A percentile compares a stretch with the other conserved stretches of the same genome.
Evolutionary conservation across 768 basidiomycete species (phyloP).

Genomic region (Rhodotorula graminis): DNA sequence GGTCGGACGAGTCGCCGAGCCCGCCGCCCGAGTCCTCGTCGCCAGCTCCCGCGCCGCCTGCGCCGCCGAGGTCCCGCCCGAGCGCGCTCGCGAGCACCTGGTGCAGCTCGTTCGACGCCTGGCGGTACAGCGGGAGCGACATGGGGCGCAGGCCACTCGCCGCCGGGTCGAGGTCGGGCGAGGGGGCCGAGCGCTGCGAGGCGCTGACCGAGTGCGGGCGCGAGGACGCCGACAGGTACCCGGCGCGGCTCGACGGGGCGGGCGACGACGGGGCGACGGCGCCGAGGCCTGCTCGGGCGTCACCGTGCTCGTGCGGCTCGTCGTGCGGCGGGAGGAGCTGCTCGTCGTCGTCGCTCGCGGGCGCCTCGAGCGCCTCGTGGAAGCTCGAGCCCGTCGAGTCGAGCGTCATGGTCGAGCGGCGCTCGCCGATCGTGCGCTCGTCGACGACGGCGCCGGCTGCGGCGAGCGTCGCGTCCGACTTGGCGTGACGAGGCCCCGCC

Average conservation of each 20-base stretch:
- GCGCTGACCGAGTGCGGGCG: neutral
- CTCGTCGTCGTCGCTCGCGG: neutral
- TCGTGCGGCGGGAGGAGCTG: neutral
- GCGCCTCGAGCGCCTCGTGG: conserved; percentile 5
- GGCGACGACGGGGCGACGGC: too few species aligned
- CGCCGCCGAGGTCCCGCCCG: neutral
- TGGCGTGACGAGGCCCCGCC: too few species aligned
- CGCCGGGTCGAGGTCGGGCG: neutral
- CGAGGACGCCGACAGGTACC: neutral
- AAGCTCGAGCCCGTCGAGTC: conserved; percentile 31
- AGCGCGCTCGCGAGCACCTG: neutral
- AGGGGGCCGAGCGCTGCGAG: too few species aligned
- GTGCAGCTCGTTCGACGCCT: conserved; percentile 22
- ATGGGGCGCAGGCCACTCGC: neutral
- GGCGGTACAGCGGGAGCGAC: conserved; percentile 8
- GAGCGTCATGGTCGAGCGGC: neutral
- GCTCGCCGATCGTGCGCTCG: neutral
- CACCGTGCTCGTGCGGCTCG: neutral
- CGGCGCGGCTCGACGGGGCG: neutral
- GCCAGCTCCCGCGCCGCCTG: neutral
- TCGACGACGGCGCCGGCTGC: neutral
- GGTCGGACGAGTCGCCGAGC: neutral
- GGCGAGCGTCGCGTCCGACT: too few species aligned
- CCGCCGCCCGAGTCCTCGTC: too few species aligned
- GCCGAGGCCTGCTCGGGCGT: too few species aligned